Evolutionary conservation across 2,329 filamentous ascomycete genomes (phyloP), one percentile per base, ranked within the genome.

Genomic region (Hypoxylon sp.): DNA sequence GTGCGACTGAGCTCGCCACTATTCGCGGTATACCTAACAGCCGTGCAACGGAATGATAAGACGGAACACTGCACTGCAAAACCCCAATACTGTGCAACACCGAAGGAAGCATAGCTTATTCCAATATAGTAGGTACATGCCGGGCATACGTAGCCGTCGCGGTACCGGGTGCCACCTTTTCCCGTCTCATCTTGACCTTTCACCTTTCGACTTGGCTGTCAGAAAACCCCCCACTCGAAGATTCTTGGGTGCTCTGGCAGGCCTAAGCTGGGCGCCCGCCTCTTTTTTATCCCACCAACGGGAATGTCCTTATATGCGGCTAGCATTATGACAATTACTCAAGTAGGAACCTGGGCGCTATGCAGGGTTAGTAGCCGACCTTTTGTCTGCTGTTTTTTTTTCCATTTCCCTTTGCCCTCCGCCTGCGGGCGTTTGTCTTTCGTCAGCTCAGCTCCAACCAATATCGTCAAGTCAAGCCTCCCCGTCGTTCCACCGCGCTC

Each of bases 361-460:
- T 32, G 47, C 63, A 61, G 45, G 67, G 63, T 69, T 67, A 59
- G 67, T 67, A 66, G 29, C 58, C 46, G 27, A 43, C 39, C 41
- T 43, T 46, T 57, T 32, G 43, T 61, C 46, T 54, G 54, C 58
- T 67, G 57, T 52, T 52, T 41, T 27, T 46, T 43, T 47, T 45
- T 12, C 12, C 45, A 19, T 19, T 41, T 27, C 16, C 32, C 50
- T 48, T 21, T 61, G 19, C 52, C 29, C 50, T 60, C 62, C 59
- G 65, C 59, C 63, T 63, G 59, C 63, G 50, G 66, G 46, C 63
- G 47, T 56, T 55, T 63, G 64, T 66, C 63, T 66, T 68, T 66
- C 58, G 63, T 67, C 62, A 68, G 69, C 67, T 63, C 66, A 61
- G 66, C 51, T 64, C 63, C 65, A 64, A 52, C 64, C 69, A 68